Percentiles rank a stretch among this genome's conserved stretches.
Conservation (phyloP, 352 stramenopile species). For the Pilasporangium apinafurcum region DNA sequence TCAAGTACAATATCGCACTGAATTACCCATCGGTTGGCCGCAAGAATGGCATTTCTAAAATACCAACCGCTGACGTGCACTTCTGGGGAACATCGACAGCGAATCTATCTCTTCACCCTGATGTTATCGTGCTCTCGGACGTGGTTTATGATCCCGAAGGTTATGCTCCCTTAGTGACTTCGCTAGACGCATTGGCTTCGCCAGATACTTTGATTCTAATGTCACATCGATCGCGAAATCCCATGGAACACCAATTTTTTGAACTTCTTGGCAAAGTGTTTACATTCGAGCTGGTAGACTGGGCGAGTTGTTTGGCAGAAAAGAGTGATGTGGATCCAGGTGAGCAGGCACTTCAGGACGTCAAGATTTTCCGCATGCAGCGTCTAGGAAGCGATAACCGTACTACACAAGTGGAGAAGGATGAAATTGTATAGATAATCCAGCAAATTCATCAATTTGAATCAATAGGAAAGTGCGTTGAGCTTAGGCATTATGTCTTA, state of each 20-base stretch:
- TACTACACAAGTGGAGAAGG: no score
- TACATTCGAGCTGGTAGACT: slow-evolving; percentile 39
- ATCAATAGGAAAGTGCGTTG: no score
- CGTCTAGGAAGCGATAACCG: no score
- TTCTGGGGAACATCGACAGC: slow-evolving; percentile 45
- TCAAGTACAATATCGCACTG: slow-evolving; percentile 72
- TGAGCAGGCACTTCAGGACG: slow-evolving; percentile 41
- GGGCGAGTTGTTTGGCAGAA: slow-evolving; percentile 8
- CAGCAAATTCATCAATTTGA: no score
- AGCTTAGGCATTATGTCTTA: no score
- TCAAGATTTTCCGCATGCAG: slow-evolving; percentile 63
- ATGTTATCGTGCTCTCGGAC: slow-evolving; percentile 72
- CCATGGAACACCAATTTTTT: slow-evolving; percentile 81
- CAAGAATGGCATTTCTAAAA: no score
- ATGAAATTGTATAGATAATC: no score
- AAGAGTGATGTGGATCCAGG: neutral
- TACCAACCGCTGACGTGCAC: slow-evolving; percentile 29
- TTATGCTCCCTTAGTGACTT: slow-evolving; percentile 58
- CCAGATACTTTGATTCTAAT: slow-evolving; percentile 53
- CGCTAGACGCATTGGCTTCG: slow-evolving; percentile 33
- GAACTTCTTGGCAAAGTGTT: slow-evolving; percentile 41
- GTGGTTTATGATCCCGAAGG: slow-evolving; percentile 78
- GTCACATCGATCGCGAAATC: slow-evolving; percentile 71
- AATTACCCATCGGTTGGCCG: slow-evolving; percentile 34
- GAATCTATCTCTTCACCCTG: slow-evolving; percentile 28